Base-by-base conservation (phyloP, 2,329 filamentous ascomycete genomes). In the Aspergillus melleus region DNA sequence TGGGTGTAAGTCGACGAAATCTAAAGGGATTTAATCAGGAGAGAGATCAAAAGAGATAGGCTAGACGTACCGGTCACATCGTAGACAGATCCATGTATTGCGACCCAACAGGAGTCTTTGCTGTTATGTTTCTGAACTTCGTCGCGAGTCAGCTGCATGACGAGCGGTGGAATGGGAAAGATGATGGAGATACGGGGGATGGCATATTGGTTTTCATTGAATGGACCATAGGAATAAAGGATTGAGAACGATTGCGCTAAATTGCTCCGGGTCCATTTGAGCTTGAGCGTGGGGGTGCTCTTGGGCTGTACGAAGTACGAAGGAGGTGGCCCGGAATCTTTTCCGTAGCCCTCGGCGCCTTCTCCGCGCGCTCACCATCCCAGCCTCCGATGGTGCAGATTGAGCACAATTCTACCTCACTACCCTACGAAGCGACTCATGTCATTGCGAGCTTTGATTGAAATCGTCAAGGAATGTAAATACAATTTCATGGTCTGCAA, bases 21-120 rank as follows among this genome's bases (percentile, higher is more conserved):
- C 74, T 75, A 42, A 9, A n/a, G 2, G 10, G 12, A 29, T 9
- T 29, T 5, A 9, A 29, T 9, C 26, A 9, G 4, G 9, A 4
- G 8, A 29, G 26, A 11, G 30, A 51, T 46, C 55, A 56, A 49
- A 58, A 2, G 26, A 29, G 3, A 3, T 29, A 9, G 26, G 2
- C 8, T 29, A 29, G 26, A 9, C 8, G 5, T 11, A 64, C 74
- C 76, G 2, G 81, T 83, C 5, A 77, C 77, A 66, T 84, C 81
- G 64, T 83, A 83, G 4, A 83, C 81, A 50, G 80, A 81, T 2
- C 77, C 78, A 58, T 83, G 78, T 3, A 84, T 75, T 0, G 79
- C 79, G 10, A 85, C 73, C 82, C 82, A 84, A 62, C 81, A 82
- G 52, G 83, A 81, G 10, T 79, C 70, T 55, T 77, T 74, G 14